Base-by-base conservation (phyloP, 1,284 basidiomycete species). In the Cutaneotrichosporon daszewskae region DNA sequence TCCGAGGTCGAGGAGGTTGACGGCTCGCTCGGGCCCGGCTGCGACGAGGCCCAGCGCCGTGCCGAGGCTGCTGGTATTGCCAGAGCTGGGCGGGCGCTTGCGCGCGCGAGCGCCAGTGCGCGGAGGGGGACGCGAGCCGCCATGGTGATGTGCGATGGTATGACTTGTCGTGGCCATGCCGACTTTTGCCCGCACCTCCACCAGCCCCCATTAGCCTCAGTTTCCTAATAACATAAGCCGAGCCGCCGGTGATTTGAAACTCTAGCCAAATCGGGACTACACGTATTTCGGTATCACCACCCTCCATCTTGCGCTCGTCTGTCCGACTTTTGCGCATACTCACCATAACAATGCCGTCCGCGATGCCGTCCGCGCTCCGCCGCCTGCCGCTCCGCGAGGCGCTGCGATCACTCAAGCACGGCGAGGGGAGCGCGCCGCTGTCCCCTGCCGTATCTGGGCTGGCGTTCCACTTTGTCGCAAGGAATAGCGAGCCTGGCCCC, bases 401-500 rank as follows among this genome's bases (percentile, higher is more conserved):
- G 2, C 12, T 65, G n/a, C 28, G 28, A 4, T n/a, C 49, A 2
- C 46, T 67, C 2, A 38, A 37, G 36, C 20, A 31, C 12, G 58
- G 63, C 4, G 43, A 51, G 33, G 59, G 55, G 16, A 32, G 49
- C 9, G 36, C 52, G 6, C 36, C 37, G 12, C 49, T 67, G 13
- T 53, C 49, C 6, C 34, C 55, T 5, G 32, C 47, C 27, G 53
- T 67, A 7, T 49, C 53, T 37, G 39, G 40, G 10, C 26, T 68
- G 6, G 42, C 48, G 9, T 25, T 68, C 18, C 45, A 51, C 17
- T 66, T 53, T 19, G 55, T 63, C 17, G 50, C 49, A 3, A 57
- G 59, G 43, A 61, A 62, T 43, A 40, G 54, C 4, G 52, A 55
- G 26, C 32, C 57, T 16, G 65, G 61, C 9, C 58, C 62, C 16